Conservation (phyloP, 2,329 filamentous ascomycete species). For the Dactylonectria macrodidyma region DNA sequence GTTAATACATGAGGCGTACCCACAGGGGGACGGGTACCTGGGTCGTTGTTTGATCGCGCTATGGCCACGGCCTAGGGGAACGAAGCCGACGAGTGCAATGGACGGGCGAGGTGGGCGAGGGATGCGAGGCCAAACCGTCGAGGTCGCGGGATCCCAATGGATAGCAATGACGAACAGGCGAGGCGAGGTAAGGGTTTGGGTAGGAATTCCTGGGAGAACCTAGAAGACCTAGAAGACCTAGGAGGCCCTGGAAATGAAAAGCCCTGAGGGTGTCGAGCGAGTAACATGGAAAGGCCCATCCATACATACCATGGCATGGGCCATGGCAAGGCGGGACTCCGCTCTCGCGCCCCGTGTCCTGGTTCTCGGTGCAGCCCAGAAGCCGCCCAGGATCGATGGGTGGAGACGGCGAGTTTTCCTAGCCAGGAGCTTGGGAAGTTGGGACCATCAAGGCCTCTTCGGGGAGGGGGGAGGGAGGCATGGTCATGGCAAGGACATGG, state of each 20-base stretch:
- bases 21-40: constrained; percentile 46
- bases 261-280: constrained; percentile 28
- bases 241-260: constrained; percentile 17
- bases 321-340: constrained; percentile 22
- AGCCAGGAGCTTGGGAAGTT: constrained; percentile 36
- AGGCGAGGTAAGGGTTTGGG: constrained; percentile 34
- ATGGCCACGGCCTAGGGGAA: constrained; percentile 38
- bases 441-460: constrained; percentile 30
- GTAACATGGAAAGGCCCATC: constrained; percentile 29
- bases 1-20: constrained; percentile 40
- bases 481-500: constrained; percentile 30
- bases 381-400: constrained; percentile 43
- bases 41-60: constrained; percentile 46
- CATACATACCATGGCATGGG: constrained; percentile 35
- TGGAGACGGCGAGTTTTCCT: constrained; percentile 32
- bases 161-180: constrained; percentile 32
- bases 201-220: constrained; percentile 14
- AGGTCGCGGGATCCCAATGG: constrained; percentile 10
- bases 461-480: constrained; percentile 4
- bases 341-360: constrained; percentile 43
- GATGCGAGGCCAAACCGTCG: constrained; percentile 12
- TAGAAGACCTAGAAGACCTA: constrained; percentile 12
- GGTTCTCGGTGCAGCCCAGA: constrained; percentile 47
- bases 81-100: constrained; percentile 39
- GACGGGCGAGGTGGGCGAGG: constrained; percentile 32